Conservation (phyloP, 306 rosid species). For the Acacia acuminata region DNA sequence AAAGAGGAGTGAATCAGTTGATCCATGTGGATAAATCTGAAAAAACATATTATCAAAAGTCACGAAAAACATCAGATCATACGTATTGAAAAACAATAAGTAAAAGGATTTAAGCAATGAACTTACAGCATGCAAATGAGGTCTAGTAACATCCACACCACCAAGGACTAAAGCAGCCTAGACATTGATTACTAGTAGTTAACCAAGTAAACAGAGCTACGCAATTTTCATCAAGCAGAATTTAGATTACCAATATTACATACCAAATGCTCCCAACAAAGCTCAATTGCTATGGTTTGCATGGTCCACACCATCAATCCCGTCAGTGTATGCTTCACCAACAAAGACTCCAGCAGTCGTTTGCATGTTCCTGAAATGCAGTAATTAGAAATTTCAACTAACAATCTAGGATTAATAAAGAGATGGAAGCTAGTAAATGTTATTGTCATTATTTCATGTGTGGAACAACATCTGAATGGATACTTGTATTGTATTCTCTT, state of each 20-base stretch:
- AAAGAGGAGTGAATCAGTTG: constrained; percentile 60
- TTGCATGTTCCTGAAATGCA: no score
- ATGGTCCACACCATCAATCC: no score
- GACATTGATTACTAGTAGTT: constrained; percentile 32
- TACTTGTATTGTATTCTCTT: not conserved
- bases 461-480: not conserved
- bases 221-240: no score
- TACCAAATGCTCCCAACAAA: no score
- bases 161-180: constrained; percentile 93
- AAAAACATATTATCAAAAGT: constrained; percentile 32
- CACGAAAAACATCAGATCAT: constrained; percentile 19
- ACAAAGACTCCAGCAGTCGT: no score
- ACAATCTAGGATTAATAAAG: not conserved
- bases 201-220: no score
- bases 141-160: constrained; percentile 90
- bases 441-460: not conserved
- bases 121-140: constrained; percentile 90
- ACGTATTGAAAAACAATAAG: constrained; percentile 6
- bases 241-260: no score
- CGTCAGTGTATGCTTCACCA: no score
- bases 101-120: constrained; percentile 17
- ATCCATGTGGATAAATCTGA: constrained; percentile 91
- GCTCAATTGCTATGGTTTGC: no score
- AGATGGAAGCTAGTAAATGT: not conserved
- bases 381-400: no score